Evolutionary conservation across 352 stramenopile species (phyloP), one percentile per base, ranked within the genome.

Genomic region (Globisporangium heterothallicum): DNA sequence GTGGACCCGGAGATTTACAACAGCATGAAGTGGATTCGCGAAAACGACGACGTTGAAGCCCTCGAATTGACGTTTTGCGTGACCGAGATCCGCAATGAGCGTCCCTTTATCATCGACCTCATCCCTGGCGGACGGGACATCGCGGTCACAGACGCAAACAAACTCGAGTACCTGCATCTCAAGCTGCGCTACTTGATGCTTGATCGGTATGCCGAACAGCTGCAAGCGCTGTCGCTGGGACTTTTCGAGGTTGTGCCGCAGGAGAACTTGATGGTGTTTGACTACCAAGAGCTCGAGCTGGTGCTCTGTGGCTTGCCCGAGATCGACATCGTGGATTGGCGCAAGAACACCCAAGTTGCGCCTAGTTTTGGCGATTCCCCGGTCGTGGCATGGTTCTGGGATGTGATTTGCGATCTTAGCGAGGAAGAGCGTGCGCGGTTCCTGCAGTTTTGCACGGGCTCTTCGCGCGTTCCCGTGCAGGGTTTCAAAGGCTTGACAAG

Each of bases 241-340:
- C 92, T 99, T 55, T 98, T 98, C 63, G 96, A 99, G 62, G 88
- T 99, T 7, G 86, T 99, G 32, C 96, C 96, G 2, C 93, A 98
- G 53, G 84, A 97, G 49, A 81, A 98, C 8, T 70, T 99, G 24
- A 94, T 97, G 40, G 84, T 98, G 1, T 99, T 99, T 68, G 96
- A 99, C 72, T 98, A 98, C 66, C 95, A 99, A 66, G 96, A 99
- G 68, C 72, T 99, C 26, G 81, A 92, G 64, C 72, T 92, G 35
- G 74, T 92, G 35, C 62, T 92, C n/a, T 87, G 78, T 32, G 82
- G 82, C 0, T 51, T 96, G n/a, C 73, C 76, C 2, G 72, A 88
- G 56, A 92, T 98, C 42, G 86, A 98, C 58, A 56, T 98, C 8
- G 66, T 50, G 6, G 92, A 98, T 56, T 97, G 92, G 89, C 74